phyloP scores from a whole-genome alignment of 75 land plant genomes.

The Pseudotsuga menziesii region DNA sequence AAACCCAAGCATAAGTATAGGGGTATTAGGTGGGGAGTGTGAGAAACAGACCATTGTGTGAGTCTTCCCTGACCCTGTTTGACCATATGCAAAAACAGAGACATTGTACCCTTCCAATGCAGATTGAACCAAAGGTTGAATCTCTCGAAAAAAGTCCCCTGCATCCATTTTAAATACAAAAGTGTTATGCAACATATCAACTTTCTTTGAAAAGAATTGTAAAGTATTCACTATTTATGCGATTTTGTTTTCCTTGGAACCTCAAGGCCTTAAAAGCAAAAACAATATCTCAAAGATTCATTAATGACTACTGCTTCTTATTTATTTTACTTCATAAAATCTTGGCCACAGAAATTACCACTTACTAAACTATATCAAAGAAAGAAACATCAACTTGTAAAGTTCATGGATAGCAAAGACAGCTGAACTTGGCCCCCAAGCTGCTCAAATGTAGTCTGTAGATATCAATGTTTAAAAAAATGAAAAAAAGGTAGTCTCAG shows the following conservation, averaged over 20 bases:
- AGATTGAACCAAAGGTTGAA: slow-evolving; percentile 89
- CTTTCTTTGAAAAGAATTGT: not conserved
- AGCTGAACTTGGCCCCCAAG: not conserved
- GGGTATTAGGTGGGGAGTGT: too few species aligned
- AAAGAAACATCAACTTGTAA: not conserved
- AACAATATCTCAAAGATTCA: not conserved
- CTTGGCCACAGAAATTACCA: not conserved
- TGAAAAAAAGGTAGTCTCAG: too few species aligned
- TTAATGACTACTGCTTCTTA: not conserved
- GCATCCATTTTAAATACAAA: slow-evolving; percentile 16
- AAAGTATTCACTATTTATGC: not conserved
- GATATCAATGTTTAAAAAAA: too few species aligned
- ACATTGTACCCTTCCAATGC: slow-evolving; percentile 95
- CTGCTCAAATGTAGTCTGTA: not conserved
- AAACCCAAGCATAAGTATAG: too few species aligned
- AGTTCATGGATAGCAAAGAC: not conserved
- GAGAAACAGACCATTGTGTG: slow-evolving; percentile 52
- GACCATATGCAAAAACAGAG: slow-evolving; percentile 87
- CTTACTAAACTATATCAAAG: not conserved
- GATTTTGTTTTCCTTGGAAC: not conserved
- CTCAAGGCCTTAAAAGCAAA: not conserved
- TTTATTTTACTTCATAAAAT: not conserved
- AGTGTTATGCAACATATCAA: not conserved
- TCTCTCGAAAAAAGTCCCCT: slow-evolving; percentile 80
- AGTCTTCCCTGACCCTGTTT: slow-evolving; percentile 81